phyloP scores from a whole-genome alignment of 192 early-diverging fungal species.

The Chytriomyces sp. region DNA sequence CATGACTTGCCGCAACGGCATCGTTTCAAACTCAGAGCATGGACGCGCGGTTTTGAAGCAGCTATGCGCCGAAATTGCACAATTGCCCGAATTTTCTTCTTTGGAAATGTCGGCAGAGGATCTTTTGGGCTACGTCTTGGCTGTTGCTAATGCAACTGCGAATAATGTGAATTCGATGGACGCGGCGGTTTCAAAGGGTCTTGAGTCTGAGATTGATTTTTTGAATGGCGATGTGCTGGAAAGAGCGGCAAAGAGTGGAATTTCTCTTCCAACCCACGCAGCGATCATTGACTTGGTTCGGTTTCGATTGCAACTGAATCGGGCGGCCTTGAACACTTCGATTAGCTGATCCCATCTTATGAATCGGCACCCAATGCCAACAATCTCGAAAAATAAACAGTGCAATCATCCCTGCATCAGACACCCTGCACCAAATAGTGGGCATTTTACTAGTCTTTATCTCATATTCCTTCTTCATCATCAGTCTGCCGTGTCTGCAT shows the following conservation, averaged over 20 bases:
- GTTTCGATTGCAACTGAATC: neutral
- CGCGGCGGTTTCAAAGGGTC: slow-evolving; percentile 19
- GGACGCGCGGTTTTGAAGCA: neutral
- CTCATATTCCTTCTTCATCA: no score
- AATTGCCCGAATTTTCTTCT: slow-evolving; percentile 6
- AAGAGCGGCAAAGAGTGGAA: slow-evolving; percentile 9
- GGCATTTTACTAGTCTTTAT: no score
- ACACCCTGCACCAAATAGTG: no score
- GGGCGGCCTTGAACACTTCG: no score
- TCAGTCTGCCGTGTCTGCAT: neutral
- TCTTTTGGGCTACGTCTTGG: neutral
- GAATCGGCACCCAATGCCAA: no score
- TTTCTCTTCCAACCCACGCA: slow-evolving; percentile 15
- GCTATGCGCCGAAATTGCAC: slow-evolving; percentile 9
- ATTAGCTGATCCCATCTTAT: no score
- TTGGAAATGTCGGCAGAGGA: neutral
- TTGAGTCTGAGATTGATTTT: slow-evolving; percentile 33
- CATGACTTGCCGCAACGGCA: slow-evolving; percentile 17
- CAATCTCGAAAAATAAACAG: no score
- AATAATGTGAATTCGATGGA: slow-evolving; percentile 39
- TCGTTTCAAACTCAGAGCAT: neutral
- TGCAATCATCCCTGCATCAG: no score
- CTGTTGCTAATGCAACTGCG: slow-evolving; percentile 27
- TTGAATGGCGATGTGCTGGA: slow-evolving; percentile 34
- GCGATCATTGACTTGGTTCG: slow-evolving; percentile 10